phyloP scores from a whole-genome alignment of 2,329 filamentous ascomycete genomes.

The Stagonosporopsis vannaccii region DNA sequence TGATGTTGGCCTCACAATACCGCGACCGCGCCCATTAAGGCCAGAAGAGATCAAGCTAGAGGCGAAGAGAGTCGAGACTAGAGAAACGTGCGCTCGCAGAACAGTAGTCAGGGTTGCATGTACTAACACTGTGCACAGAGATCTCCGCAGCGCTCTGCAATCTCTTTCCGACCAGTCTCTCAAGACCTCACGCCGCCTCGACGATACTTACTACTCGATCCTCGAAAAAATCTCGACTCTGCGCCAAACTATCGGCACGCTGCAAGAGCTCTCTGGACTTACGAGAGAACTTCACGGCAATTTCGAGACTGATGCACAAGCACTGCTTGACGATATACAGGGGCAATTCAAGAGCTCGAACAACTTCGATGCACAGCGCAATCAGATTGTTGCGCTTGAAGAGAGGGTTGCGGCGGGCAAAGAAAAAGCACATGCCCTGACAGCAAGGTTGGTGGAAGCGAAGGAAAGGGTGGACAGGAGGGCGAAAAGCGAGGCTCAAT shows the following conservation, averaged over 20 bases:
- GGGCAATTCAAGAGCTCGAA: conserved; percentile 67
- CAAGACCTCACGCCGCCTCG: conserved; percentile 69
- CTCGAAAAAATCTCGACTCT: conserved; percentile 72
- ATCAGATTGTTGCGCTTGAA: conserved; percentile 68
- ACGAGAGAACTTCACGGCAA: conserved; percentile 65
- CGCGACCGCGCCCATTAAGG: conserved; percentile 41
- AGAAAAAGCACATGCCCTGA: conserved; percentile 65
- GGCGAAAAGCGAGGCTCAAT: conserved; percentile 71
- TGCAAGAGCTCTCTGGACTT: conserved; percentile 71
- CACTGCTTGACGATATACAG: conserved; percentile 66
- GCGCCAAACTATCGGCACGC: conserved; percentile 67
- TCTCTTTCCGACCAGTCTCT: conserved; percentile 66
- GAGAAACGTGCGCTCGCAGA: conserved; percentile 44
- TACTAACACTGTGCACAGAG: conserved; percentile 38
- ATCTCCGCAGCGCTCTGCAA: conserved; percentile 52
- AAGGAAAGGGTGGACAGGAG: conserved; percentile 70
- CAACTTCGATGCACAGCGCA: conserved; percentile 70
- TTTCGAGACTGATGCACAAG: conserved; percentile 67
- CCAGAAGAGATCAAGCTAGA: conserved; percentile 52
- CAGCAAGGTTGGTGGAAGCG: conserved; percentile 69
- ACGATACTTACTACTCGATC: conserved; percentile 77
- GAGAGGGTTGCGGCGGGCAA: conserved; percentile 67
- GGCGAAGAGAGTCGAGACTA: conserved; percentile 43
- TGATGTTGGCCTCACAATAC: conserved; percentile 22
- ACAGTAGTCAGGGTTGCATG: background rate